Evolutionary conservation across 768 basidiomycete genomes (phyloP).

Genomic region (Mycena olivaceomarginata): DNA sequence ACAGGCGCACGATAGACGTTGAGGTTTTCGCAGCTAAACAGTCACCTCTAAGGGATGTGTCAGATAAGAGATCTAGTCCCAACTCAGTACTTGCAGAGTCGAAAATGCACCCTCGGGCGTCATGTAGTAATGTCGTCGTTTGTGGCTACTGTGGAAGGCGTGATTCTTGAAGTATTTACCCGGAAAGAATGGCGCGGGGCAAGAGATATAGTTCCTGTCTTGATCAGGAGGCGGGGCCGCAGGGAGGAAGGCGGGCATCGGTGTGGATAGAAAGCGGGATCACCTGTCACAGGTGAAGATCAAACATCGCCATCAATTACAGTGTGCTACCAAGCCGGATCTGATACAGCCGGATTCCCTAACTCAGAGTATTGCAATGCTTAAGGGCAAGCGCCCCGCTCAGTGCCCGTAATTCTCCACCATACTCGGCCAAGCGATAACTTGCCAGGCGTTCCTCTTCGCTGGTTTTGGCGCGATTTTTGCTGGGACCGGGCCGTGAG

Average conservation of each 20-base stretch:
- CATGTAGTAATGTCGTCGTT: background rate
- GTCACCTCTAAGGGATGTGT: background rate
- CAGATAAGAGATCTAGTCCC: background rate
- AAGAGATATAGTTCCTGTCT: background rate
- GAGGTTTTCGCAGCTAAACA: background rate
- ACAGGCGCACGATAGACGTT: background rate
- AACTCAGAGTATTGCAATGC: no score
- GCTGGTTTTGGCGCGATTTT: no score
- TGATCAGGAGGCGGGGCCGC: background rate
- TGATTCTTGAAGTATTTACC: constrained; percentile 9
- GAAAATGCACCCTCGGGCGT: background rate
- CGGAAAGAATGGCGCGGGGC: background rate
- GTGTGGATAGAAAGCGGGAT: no score
- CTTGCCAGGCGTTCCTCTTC: no score
- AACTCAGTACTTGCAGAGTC: background rate
- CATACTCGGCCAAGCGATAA: no score
- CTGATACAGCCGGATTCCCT: no score
- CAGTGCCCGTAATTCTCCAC: no score
- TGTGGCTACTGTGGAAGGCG: constrained; percentile 3
- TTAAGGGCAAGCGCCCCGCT: no score
- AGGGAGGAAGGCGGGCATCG: background rate
- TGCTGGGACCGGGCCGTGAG: no score
- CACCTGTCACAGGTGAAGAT: no score
- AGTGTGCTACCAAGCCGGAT: background rate
- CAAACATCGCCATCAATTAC: no score